Evolutionary conservation across 352 stramenopile genomes (phyloP), one percentile per base, ranked within the genome.

Genomic region (Pythium periplocum): DNA sequence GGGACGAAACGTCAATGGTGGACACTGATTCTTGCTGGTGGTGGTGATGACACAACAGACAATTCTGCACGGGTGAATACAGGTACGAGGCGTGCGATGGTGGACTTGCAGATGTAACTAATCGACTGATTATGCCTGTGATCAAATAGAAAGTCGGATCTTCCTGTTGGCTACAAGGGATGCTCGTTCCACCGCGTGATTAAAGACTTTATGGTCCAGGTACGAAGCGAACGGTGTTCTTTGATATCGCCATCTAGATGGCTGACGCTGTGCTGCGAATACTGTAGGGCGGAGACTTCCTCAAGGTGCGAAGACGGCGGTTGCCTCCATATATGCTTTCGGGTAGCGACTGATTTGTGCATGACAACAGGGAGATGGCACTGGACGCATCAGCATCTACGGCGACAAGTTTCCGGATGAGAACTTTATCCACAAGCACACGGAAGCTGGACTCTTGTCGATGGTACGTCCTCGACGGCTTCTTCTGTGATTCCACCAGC

Each of bases 1-100:
- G 26, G 11, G 30, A 31, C 10, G 31, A 2, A 32, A 38, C 5
- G 12, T 35, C 44, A 36, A 8, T 9, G 11, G n/a, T 35, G 32
- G 37, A 37, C 42, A 12, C 9, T 50, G 38, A 35, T 50, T 53
- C 10, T 62, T 30, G 35, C 44, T 55, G 54, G 6, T 9, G 52
- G 43, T 62, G 57, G 37, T 6, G 41, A 52, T 48, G 38, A 53
- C n/a, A 9, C 37, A 41, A 56, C 51, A 91, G 94, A 51, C 90
- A 98, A 69, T 96, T 99, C 42, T 98, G 95, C 73, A 98, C 95
- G n/a, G 96, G 95, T 34, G 95, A 98, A 68, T 96, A 96, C 73
- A 90, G 86, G 77, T 92, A 64, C 67, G 79, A 51, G 44, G 61
- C 42, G 57, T 47, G 3, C n/a, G 3, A 37, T 45, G 11, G 36